phyloP scores from a whole-genome alignment of 768 basidiomycete species.

The Pisolithus microcarpus region DNA sequence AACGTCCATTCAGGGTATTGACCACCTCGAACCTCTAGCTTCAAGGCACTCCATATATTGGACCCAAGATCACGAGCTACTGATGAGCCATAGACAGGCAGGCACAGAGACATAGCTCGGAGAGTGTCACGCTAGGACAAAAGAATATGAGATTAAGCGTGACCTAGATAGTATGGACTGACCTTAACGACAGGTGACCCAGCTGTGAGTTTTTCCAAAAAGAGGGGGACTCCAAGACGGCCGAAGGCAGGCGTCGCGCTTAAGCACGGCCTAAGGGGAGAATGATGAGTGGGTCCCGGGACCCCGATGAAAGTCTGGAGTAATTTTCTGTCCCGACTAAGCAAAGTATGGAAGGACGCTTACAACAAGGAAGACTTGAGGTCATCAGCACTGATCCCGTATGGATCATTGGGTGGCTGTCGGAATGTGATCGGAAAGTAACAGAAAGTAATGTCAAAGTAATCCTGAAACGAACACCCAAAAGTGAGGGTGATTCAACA shows the following conservation, averaged over 20 bases:
- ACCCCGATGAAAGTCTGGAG: too few relatives aligned
- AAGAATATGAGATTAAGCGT: not conserved
- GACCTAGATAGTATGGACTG: not conserved
- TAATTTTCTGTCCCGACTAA: not conserved
- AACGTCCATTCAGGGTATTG: not conserved
- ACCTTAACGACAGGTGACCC: conserved; percentile 83
- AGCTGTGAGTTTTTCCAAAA: conserved; percentile 85
- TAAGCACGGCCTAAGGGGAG: conserved; percentile 50
- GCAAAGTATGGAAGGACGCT: conserved; percentile 5
- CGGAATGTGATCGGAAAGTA: conserved; percentile 98
- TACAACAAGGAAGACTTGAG: conserved; percentile 68
- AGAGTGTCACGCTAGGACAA: conserved; percentile 73
- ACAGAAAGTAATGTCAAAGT: conserved; percentile 95
- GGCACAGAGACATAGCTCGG: conserved; percentile 64
- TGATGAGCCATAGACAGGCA: conserved; percentile 76
- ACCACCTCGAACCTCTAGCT: conserved; percentile 61
- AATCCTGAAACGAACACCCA: conserved; percentile 41
- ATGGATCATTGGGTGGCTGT: conserved; percentile 89
- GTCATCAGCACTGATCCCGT: conserved; percentile 85
- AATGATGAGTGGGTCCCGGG: not conserved
- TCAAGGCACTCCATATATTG: conserved; percentile 86
- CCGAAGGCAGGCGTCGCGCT: conserved; percentile 79
- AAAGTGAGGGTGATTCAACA: too few relatives aligned
- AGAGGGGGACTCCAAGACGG: conserved; percentile 72
- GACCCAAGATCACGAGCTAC: conserved; percentile 55